Evolutionary conservation across 192 early-diverging fungal species (phyloP).

Genomic region (Thamnidium elegans): DNA sequence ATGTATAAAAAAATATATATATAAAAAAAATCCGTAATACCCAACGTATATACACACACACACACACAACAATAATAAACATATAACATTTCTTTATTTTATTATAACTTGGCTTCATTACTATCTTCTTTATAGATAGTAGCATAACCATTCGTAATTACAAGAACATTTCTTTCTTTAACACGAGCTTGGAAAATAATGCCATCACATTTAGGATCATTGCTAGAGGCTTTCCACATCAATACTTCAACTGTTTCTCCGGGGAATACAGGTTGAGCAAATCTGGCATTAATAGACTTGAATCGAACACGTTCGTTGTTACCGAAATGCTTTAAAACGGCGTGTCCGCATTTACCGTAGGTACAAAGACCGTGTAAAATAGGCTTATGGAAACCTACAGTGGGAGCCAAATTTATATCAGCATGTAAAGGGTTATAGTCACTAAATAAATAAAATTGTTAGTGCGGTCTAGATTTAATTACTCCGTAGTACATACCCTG

Average conservation of each 20-base stretch:
- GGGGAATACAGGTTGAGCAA: slow-evolving; percentile 70
- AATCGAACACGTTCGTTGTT: slow-evolving; percentile 52
- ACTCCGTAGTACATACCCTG: no score
- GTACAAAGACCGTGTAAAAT: slow-evolving; percentile 72
- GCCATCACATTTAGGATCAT: slow-evolving; percentile 39
- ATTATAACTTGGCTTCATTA: slow-evolving; percentile 16
- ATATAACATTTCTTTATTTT: background rate
- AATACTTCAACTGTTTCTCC: slow-evolving; percentile 62
- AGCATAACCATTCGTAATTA: slow-evolving; percentile 60
- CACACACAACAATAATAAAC: no score
- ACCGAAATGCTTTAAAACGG: slow-evolving; percentile 55
- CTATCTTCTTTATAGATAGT: slow-evolving; percentile 27
- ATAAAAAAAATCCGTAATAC: no score
- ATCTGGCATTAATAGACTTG: slow-evolving; percentile 63
- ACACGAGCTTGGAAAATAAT: slow-evolving; percentile 58
- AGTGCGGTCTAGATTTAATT: no score
- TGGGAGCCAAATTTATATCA: slow-evolving; percentile 63
- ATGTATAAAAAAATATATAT: no score
- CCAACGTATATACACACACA: no score
- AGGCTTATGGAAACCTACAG: slow-evolving; percentile 66
- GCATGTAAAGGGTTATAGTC: slow-evolving; percentile 80
- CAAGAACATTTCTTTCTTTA: slow-evolving; percentile 56
- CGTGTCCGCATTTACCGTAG: slow-evolving; percentile 58
- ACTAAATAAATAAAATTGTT: slow-evolving; percentile 25
- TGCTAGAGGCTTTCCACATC: slow-evolving; percentile 67